Evolutionary conservation across 1,139 yeast genomes (phyloP).

Genomic region (Hemisphaericaspora subhashii): DNA sequence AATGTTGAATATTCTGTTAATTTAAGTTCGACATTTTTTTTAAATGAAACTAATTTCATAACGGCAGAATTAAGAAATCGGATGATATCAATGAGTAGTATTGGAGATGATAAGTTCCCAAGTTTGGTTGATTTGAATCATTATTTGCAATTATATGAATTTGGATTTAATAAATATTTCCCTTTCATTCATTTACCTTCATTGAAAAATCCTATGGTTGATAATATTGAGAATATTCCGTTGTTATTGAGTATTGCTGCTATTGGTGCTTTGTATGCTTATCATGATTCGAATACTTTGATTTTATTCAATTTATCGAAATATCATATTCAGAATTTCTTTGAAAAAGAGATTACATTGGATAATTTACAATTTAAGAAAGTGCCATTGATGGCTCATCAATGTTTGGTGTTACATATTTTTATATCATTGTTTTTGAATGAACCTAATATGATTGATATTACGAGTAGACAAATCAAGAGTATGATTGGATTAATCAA

Average conservation of each 20-base stretch:
- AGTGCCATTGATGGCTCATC: conserved; percentile 88
- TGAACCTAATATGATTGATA: conserved; percentile 69
- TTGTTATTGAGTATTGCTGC: conserved; percentile 81
- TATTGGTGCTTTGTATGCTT: conserved; percentile 83
- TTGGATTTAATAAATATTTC: conserved; percentile 75
- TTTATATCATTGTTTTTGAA: conserved; percentile 82
- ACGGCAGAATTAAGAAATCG: conserved; percentile 53
- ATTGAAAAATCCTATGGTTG: conserved; percentile 53
- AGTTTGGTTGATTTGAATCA: conserved; percentile 70
- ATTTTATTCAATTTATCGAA: conserved; percentile 77
- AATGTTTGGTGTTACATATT: conserved; percentile 76
- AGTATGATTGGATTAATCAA: conserved; percentile 79
- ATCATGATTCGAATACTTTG: conserved; percentile 76
- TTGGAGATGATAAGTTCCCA: conserved; percentile 62
- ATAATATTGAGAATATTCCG: conserved; percentile 66
- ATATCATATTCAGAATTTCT: conserved; percentile 70
- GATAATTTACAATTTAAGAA: conserved; percentile 53
- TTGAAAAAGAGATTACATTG: conserved; percentile 56
- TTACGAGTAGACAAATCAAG: conserved; percentile 73
- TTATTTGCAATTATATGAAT: conserved; percentile 67
- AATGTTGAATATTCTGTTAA: conserved; percentile 12
- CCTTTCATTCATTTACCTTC: conserved; percentile 82
- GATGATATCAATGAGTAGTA: conserved; percentile 52
- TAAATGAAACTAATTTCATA: conserved; percentile 27
- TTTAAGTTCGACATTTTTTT: conserved; percentile 13